Percentiles rank a stretch among this genome's conserved stretches.
Evolutionary conservation across 306 rosid genomes (phyloP).

Genomic region (Cucurbita moschata): DNA sequence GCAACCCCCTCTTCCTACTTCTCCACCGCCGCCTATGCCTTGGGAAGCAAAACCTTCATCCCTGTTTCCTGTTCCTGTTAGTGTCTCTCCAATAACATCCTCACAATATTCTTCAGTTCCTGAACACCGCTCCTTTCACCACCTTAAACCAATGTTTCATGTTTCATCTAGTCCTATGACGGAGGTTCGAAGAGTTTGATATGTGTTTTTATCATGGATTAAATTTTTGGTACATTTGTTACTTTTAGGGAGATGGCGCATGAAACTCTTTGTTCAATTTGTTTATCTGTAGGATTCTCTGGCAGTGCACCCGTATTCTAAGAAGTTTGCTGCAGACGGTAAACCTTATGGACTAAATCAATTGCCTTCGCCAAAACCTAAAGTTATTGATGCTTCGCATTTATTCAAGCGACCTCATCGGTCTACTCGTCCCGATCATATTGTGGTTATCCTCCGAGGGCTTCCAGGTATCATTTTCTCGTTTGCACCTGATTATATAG

Average conservation of each 20-base stretch:
- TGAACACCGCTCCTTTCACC: conserved; percentile 38
- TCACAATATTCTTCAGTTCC: conserved; percentile 29
- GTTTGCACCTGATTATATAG: neutral
- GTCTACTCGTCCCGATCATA: conserved; percentile 70
- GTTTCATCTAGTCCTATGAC: conserved; percentile 28
- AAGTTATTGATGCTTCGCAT: conserved; percentile 34
- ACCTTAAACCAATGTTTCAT: conserved; percentile 28
- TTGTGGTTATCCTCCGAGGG: conserved; percentile 77
- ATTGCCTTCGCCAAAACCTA: conserved; percentile 25
- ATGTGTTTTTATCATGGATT: neutral
- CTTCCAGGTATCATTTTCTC: conserved; percentile 58
- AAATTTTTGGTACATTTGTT: neutral
- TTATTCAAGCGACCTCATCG: conserved; percentile 61
- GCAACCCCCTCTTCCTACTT: conserved; percentile 64
- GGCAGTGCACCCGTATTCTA: conserved; percentile 13
- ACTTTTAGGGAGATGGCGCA: neutral
- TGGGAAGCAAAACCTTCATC: conserved; percentile 31
- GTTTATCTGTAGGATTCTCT: conserved; percentile 15
- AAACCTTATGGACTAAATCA: conserved; percentile 20
- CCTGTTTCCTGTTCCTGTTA: conserved; percentile 43
- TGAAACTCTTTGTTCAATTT: neutral
- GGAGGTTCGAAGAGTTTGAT: conserved; percentile 30
- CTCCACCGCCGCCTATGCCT: conserved; percentile 73
- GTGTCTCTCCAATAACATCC: conserved; percentile 22
- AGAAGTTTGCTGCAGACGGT: conserved; percentile 20